Conservation (phyloP, 2,329 filamentous ascomycete genomes). For the Emergomyces orientalis region DNA sequence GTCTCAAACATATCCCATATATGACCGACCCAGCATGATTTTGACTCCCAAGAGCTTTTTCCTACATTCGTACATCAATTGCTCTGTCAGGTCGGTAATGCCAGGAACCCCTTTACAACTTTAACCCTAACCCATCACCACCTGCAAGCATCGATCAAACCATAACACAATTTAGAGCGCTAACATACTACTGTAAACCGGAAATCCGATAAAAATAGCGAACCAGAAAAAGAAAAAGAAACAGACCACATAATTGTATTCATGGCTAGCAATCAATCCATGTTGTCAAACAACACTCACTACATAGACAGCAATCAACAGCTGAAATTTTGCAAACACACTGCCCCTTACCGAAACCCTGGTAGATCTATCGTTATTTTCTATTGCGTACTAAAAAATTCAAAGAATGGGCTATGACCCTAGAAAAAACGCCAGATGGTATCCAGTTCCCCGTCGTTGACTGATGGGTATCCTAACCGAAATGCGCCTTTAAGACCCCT, state of each 20-base stretch:
- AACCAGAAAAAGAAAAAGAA: neutral
- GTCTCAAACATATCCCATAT: too few relatives aligned
- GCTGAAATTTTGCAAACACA: too few relatives aligned
- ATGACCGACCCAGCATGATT: too few relatives aligned
- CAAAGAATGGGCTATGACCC: neutral
- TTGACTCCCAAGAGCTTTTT: too few relatives aligned
- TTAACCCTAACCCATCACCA: too few relatives aligned
- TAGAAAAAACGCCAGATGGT: neutral
- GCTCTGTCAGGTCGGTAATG: too few relatives aligned
- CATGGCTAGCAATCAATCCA: neutral
- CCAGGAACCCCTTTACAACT: too few relatives aligned
- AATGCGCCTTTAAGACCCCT: neutral
- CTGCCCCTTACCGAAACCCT: neutral
- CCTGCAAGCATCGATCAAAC: too few relatives aligned
- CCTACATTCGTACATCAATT: too few relatives aligned
- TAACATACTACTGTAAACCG: neutral
- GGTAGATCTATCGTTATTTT: neutral
- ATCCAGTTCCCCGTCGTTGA: neutral
- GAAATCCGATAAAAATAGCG: neutral
- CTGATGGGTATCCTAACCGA: neutral
- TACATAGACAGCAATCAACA: too few relatives aligned
- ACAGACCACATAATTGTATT: neutral
- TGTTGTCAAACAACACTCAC: neutral
- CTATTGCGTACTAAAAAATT: neutral
- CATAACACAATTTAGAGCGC: too few relatives aligned